Evolutionary conservation across 2,329 filamentous ascomycete species (phyloP), one percentile per base, ranked within the genome.

Genomic region (Alternaria panax): DNA sequence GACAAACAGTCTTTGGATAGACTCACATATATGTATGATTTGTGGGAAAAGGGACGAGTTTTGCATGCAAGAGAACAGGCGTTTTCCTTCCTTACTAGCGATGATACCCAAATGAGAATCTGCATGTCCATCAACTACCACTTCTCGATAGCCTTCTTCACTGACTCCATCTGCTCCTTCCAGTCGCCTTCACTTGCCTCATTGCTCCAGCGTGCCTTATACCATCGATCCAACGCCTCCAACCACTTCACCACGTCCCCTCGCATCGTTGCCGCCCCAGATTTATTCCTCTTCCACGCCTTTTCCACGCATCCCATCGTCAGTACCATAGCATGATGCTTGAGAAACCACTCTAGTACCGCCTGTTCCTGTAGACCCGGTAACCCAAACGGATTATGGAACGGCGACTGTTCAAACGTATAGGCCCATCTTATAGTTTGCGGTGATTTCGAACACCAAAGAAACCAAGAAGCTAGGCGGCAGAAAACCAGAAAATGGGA

Each of bases 401-500:
- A 54, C 8, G 51, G 27, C n/a, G 42, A 48, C 48, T 54, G 36
- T 18, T 56, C 52, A 46, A 65, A 65, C 7, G 16, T n/a, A 57
- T 67, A 67, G 2, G 24, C 34, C 60, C 63, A 66, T 12, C 12
- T 18, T 1, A 63, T 45, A 7, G 27, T 32, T 2, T 47, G 28
- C 4, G 9, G 16, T 3, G 40, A 32, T 18, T 20, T 24, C 20
- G 20, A 20, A 28, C 53, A 38, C 47, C 54, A 54, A 9, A 41
- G 45, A 28, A 61, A 70, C 70, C 70, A 73, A 7, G 51, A 45
- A 7, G 64, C 58, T 14, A 72, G 42, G 18, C 62, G 54, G 27
- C 64, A 68, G 45, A 72, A 72, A 0, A 53, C 11, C 11, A 67
- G 25, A 47, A 72, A 73, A 34, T 67, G 59, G 18, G 38, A 25